Base-by-base conservation (phyloP, 495 filamentous ascomycete genomes). In the Penicillium goetzii region DNA sequence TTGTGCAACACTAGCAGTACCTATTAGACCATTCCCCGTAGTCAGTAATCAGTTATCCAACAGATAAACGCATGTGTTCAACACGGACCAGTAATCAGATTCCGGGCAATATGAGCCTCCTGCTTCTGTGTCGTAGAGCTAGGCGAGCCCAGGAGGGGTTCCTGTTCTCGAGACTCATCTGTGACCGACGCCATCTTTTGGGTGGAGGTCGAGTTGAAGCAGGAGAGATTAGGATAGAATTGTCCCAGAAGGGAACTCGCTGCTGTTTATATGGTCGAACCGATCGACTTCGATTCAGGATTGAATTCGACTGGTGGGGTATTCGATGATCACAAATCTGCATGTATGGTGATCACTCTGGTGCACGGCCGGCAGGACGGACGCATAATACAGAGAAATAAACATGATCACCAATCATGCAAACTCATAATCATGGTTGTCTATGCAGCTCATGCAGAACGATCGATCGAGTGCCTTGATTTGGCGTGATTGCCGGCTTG, bases 91-190 rank as follows among this genome's bases (percentile, higher is more conserved):
- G 92, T 83, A 56, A 91, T 77, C 25, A 97, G 80, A 68, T 98
- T 98, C 61, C 83, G 78, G 57, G 84, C 74, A 21, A 97, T 80
- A 28, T 83, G 76, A 61, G 23, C 7, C 4, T 81, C 74, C 17
- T 89, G 84, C 58, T 81, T 74, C 79, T 95, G 93, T 36, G 83
- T 82, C 6, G 86, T 90, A 77, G 92, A 89, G 57, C 91, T 91
- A 25, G 85, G 78, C 49, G 84, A 74, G 50, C 91, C 92, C 28
- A 97, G 83, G 36, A 97, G 78, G 54, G 93, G 93, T 68, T 93
- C 91, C 45, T 87, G 80, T 70, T 95, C 92, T 34, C 72, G 78
- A 17, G 62, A 33, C 17, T 69, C 73, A 43, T 72, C 60, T 26
- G 63, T 65, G 14, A 56, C 55, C 15, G 75, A 72, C 9, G 17